Percentiles rank a stretch among this genome's conserved stretches.
phyloP scores from a whole-genome alignment of 192 early-diverging fungal genomes.

The Coemansia sp. region DNA sequence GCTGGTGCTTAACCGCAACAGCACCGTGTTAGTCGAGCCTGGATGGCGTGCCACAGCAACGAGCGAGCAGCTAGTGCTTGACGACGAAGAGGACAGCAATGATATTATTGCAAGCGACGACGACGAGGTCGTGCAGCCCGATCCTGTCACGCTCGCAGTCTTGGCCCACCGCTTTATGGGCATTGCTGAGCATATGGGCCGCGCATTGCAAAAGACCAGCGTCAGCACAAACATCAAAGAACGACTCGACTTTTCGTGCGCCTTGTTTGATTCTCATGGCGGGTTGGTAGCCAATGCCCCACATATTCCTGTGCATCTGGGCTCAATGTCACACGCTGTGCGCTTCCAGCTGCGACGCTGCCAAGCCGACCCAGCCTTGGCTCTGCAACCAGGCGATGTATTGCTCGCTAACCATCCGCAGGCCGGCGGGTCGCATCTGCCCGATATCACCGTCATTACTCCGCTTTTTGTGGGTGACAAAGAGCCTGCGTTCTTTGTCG shows the following conservation, averaged over 20 bases:
- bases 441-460: conserved; percentile 95
- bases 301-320: conserved; percentile 91
- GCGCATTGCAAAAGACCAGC: conserved; percentile 89
- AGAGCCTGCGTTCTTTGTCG: conserved; percentile 89
- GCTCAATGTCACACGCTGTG: conserved; percentile 92
- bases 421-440: conserved; percentile 92
- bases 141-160: conserved; percentile 88
- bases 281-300: conserved; percentile 85
- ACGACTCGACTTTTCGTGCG: conserved; percentile 95
- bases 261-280: conserved; percentile 86
- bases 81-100: background rate
- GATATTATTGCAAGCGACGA: background rate
- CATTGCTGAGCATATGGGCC: conserved; percentile 98
- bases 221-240: conserved; percentile 98
- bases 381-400: conserved; percentile 87
- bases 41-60: conserved; percentile 74
- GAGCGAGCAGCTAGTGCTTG: conserved; percentile 57
- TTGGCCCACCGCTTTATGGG: conserved; percentile 97
- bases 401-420: conserved; percentile 93
- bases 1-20: conserved; percentile 85
- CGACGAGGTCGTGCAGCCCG: conserved; percentile 53
- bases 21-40: conserved; percentile 85
- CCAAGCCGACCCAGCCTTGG: conserved; percentile 58
- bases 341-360: conserved; percentile 89
- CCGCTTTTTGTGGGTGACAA: conserved; percentile 72